Conservation (phyloP, 345 rosid genomes). For the Rhizophora mangle region DNA sequence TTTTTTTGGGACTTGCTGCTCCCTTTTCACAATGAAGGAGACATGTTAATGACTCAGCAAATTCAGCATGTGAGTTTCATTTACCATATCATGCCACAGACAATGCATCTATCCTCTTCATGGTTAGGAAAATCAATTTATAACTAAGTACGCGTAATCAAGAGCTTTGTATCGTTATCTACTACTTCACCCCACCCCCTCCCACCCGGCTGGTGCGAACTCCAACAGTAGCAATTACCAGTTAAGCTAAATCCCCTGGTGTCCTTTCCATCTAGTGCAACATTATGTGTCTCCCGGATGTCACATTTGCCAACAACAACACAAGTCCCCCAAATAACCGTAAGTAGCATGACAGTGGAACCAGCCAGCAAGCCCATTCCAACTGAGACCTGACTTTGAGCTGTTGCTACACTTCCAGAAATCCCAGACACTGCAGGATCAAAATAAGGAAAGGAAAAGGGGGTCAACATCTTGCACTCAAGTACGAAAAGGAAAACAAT, state of each 20-base stretch:
- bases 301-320: conserved; percentile 32
- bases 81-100: too few species aligned
- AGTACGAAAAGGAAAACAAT: too few species aligned
- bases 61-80: too few species aligned
- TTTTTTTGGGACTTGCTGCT: not conserved
- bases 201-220: too few species aligned
- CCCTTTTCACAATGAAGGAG: not conserved
- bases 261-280: conserved; percentile 10
- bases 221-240: conserved; percentile 3
- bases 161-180: too few species aligned
- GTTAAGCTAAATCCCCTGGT: conserved; percentile 20
- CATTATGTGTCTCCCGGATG: conserved; percentile 11
- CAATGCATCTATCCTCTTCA: not conserved
- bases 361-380: conserved; percentile 52
- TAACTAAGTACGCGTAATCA: too few species aligned
- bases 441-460: not conserved
- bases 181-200: too few species aligned
- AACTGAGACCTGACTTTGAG: conserved; percentile 39
- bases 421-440: conserved; percentile 40
- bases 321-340: conserved; percentile 50
- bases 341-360: conserved; percentile 44
- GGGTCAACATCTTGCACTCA: too few species aligned
- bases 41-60: too few species aligned
- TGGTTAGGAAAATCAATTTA: not conserved
- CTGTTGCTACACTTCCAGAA: conserved; percentile 34